Base-by-base conservation (phyloP, 345 rosid genomes). In the Populus ilicifolia region DNA sequence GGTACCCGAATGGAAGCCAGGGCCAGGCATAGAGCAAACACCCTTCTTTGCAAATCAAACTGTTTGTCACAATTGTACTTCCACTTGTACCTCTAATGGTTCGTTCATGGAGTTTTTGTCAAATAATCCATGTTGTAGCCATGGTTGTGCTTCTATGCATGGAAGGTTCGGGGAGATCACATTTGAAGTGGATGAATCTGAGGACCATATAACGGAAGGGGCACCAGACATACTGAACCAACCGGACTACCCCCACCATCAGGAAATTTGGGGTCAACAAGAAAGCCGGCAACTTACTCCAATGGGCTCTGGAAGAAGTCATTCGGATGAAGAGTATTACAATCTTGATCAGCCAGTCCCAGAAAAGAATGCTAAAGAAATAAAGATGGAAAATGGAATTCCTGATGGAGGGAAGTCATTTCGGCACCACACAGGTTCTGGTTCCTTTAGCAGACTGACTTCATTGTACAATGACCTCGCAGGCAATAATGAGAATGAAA, bases 121-220 rank as follows among this genome's bases (percentile, higher is more conserved):
- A n/a, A 83, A 83, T 56, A 84, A 78, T 72, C 83, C 79, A 4
- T 88, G 91, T 76, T 87, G 93, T 66, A 74, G 80, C 82, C 77
- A 85, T 30, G 89, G 91, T 48, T 90, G 97, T 76, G 87, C 90
- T 84, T 89, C 90, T 23, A 86, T 89, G 90, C 99, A 91, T 77
- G 96, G 96, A 54, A 87, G 93, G 69, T 93, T 96, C 41, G 96
- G 91, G 81, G 97, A 96, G 89, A 84, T 93, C 2, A 92, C 89
- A 0, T 88, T 83, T 74, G 88, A 84, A 78, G 87, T 79, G 8
- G 89, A 89, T 61, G 86, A 86, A 77, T 78, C 90, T 0, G 84
- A 85, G 80, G 84, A 81, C 70, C 85, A 54, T 44, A 74, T 72
- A 35, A 77, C 81, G 38, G 88, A 83, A 8, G 77, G 75, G 38